Conservation (phyloP, 1,284 basidiomycete species). For the Puccinia horiana region DNA sequence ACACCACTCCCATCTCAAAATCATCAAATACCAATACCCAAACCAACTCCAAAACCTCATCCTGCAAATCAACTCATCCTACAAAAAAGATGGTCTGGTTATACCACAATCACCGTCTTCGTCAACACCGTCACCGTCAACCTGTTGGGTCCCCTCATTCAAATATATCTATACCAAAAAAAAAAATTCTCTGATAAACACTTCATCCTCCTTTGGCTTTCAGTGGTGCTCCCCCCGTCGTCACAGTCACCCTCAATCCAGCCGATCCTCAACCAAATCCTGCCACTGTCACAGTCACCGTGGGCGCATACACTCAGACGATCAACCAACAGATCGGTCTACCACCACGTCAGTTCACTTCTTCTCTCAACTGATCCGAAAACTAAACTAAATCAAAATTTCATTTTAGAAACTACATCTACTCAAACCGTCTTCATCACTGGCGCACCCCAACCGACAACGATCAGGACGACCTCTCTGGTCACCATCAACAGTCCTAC, state of each 20-base stretch:
- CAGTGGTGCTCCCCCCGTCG: slow-evolving; percentile 17
- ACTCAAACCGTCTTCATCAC: slow-evolving; percentile 28
- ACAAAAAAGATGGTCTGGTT: slow-evolving; percentile 24
- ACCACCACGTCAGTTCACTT: background rate
- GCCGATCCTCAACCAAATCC: background rate
- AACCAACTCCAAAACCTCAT: background rate
- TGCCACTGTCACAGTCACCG: slow-evolving; percentile 40
- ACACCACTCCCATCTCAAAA: background rate
- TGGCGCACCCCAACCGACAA: slow-evolving; percentile 16
- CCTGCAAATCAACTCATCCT: slow-evolving; percentile 21
- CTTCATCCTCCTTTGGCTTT: background rate
- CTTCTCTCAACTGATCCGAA: background rate
- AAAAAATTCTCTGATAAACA: too few species aligned
- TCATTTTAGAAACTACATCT: slow-evolving; percentile 20
- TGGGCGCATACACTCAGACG: slow-evolving; percentile 32
- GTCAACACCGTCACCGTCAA: slow-evolving; percentile 43
- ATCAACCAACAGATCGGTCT: background rate
- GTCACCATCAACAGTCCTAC: background rate
- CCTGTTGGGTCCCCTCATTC: background rate
- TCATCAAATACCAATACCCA: too few species aligned
- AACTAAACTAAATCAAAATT: background rate
- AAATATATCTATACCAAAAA: background rate
- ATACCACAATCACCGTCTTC: slow-evolving; percentile 41
- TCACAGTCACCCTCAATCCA: slow-evolving; percentile 33
- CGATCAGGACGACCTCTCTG: slow-evolving; percentile 24